Evolutionary conservation across 345 rosid species (phyloP).

Genomic region (Citrus sp.): DNA sequence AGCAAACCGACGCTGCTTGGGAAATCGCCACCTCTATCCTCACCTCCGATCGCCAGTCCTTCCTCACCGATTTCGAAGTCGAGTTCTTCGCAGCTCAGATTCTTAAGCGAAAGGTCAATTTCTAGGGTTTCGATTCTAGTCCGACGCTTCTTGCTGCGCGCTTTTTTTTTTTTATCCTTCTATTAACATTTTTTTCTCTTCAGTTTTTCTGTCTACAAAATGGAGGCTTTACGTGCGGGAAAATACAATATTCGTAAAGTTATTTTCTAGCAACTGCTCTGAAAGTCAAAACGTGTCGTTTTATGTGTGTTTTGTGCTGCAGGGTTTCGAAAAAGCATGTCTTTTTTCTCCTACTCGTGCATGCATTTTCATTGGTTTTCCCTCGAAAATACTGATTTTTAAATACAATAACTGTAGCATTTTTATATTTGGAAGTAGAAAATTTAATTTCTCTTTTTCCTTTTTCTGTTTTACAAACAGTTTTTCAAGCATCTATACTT

Average conservation of each 20-base stretch:
- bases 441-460: background rate
- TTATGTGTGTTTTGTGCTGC: background rate
- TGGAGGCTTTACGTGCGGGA: background rate
- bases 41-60: slow-evolving; percentile 56
- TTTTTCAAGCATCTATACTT: background rate
- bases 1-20: slow-evolving; percentile 89
- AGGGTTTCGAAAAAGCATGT: background rate
- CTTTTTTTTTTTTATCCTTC: background rate
- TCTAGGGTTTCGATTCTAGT: background rate
- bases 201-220: background rate
- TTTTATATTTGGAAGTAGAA: background rate
- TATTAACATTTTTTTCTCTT: background rate
- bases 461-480: background rate
- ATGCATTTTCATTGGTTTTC: background rate
- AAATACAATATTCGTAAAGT: background rate
- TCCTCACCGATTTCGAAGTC: slow-evolving; percentile 60
- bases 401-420: background rate
- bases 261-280: background rate
- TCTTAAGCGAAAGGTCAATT: slow-evolving; percentile 82
- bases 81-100: slow-evolving; percentile 96
- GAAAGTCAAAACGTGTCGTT: background rate
- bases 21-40: slow-evolving; percentile 88
- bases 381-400: background rate
- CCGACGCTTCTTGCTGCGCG: background rate
- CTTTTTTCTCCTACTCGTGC: background rate